phyloP scores from a whole-genome alignment of 257 asterid genomes.

The Nicotiana noctiflora region DNA sequence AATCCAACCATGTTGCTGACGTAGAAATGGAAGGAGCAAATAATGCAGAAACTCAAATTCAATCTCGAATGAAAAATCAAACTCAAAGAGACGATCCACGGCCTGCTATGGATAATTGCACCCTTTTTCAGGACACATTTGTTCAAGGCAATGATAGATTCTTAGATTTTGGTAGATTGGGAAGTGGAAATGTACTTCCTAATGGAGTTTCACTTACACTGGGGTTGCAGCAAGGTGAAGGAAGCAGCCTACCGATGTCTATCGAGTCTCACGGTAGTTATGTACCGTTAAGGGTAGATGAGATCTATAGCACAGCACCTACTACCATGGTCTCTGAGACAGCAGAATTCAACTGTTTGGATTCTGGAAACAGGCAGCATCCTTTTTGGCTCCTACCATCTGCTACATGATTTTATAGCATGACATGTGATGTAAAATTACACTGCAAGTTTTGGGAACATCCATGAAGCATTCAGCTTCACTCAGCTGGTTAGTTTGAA shows the following conservation, averaged over 20 bases:
- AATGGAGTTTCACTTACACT: conserved; percentile 59
- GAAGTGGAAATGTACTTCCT: conserved; percentile 18
- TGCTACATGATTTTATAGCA: conserved; percentile 43
- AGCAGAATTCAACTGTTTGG: conserved; percentile 48
- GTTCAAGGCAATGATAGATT: conserved; percentile 23
- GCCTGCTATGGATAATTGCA: conserved; percentile 15
- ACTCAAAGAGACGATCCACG: conserved; percentile 17
- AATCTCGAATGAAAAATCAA: conserved; percentile 23
- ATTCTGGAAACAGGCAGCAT: conserved; percentile 40
- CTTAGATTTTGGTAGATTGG: conserved; percentile 56
- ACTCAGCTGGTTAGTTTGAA: neutral
- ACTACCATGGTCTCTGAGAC: conserved; percentile 40
- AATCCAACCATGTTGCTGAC: conserved; percentile 28
- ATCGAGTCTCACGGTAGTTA: conserved; percentile 29
- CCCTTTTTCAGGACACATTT: conserved; percentile 15
- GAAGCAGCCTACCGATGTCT: conserved; percentile 34
- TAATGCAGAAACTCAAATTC: conserved; percentile 18
- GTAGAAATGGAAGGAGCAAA: conserved; percentile 40
- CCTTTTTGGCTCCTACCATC: conserved; percentile 38
- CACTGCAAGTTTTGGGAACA: neutral
- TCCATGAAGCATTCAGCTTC: neutral
- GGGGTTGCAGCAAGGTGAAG: conserved; percentile 72
- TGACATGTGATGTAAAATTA: neutral
- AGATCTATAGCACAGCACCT: conserved; percentile 26
- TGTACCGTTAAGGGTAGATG: conserved; percentile 41